Conservation (phyloP, 345 rosid species). For the Aethionema arabicum region DNA sequence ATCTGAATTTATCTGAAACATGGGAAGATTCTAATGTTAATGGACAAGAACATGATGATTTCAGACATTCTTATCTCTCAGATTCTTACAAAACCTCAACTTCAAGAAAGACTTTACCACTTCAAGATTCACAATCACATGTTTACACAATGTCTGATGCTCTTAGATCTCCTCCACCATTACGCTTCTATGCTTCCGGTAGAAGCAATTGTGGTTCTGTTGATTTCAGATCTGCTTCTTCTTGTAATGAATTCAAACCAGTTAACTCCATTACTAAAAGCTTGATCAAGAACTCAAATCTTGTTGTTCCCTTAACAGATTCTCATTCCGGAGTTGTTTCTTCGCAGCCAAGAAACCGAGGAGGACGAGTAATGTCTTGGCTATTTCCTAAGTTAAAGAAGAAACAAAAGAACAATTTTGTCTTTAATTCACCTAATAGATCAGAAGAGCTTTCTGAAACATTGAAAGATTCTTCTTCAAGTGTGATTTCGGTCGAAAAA, state of each 20-base stretch:
- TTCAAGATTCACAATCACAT: slow-evolving; percentile 47
- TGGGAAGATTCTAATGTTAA: slow-evolving; percentile 67
- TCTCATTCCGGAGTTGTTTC: slow-evolving; percentile 59
- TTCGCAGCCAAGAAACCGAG: slow-evolving; percentile 54
- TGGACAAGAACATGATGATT: slow-evolving; percentile 36
- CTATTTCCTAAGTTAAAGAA: slow-evolving; percentile 73
- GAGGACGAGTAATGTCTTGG: slow-evolving; percentile 67
- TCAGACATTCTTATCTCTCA: slow-evolving; percentile 45
- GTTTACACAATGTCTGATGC: slow-evolving; percentile 53
- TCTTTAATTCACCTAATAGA: slow-evolving; percentile 51
- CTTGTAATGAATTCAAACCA: slow-evolving; percentile 71
- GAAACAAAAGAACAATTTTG: slow-evolving; percentile 51
- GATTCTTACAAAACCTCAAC: slow-evolving; percentile 55
- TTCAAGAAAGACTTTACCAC: slow-evolving; percentile 53
- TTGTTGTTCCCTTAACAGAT: slow-evolving; percentile 71
- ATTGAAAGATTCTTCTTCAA: slow-evolving; percentile 56
- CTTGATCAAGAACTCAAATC: slow-evolving; percentile 61
- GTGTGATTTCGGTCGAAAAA: slow-evolving; percentile 57
- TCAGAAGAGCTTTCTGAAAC: slow-evolving; percentile 76
- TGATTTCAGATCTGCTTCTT: slow-evolving; percentile 63
- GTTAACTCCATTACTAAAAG: slow-evolving; percentile 47
- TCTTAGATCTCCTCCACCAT: slow-evolving; percentile 41
- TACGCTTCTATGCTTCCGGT: slow-evolving; percentile 28
- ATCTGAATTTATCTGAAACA: slow-evolving; percentile 53
- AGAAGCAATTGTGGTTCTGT: slow-evolving; percentile 52